Conservation (phyloP, 2,329 filamentous ascomycete species). For the Xylariaceae sp. region DNA sequence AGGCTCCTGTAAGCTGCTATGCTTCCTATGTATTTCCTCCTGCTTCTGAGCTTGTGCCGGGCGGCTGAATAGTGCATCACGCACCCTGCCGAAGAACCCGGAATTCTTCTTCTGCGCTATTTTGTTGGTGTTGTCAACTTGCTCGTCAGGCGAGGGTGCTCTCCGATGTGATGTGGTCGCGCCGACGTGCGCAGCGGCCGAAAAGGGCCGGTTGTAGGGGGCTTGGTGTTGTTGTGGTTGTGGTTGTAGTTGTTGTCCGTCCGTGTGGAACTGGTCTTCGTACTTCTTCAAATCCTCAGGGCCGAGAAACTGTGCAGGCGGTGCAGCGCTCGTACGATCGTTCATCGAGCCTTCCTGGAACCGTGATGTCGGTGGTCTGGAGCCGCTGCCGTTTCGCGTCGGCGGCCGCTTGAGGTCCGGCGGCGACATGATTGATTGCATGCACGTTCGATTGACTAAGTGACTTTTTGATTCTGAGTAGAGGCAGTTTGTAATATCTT, state of each 20-base stretch:
- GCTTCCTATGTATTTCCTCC: conserved; percentile 24
- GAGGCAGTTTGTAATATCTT: too few relatives aligned
- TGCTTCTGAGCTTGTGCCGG: conserved; percentile 11
- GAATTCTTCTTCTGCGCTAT: conserved; percentile 27
- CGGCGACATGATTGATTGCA: too few relatives aligned
- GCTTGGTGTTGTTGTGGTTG: conserved; percentile 17
- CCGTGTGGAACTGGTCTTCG: conserved; percentile 29
- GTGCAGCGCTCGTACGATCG: conserved; percentile 68
- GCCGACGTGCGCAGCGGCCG: conserved; percentile 19
- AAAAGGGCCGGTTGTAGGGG: too few relatives aligned
- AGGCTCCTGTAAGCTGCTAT: conserved; percentile 30
- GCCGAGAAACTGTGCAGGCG: conserved; percentile 63
- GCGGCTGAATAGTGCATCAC: conserved; percentile 24
- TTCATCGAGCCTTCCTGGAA: conserved; percentile 84
- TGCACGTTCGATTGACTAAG: too few relatives aligned
- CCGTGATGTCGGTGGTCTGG: conserved; percentile 34
- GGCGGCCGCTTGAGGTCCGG: conserved; percentile 31
- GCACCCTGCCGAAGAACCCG: conserved; percentile 30
- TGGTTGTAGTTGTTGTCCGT: conserved; percentile 2
- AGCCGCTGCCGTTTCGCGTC: conserved; percentile 37
- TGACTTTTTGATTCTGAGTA: conserved; percentile 21
- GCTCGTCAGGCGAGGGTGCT: conserved; percentile 7
- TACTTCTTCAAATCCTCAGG: conserved; percentile 27
- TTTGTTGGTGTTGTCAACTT: too few relatives aligned
- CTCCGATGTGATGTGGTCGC: conserved; percentile 6